Base-by-base conservation (phyloP, 1,284 basidiomycete species). In the Violaceomyces palustris region DNA sequence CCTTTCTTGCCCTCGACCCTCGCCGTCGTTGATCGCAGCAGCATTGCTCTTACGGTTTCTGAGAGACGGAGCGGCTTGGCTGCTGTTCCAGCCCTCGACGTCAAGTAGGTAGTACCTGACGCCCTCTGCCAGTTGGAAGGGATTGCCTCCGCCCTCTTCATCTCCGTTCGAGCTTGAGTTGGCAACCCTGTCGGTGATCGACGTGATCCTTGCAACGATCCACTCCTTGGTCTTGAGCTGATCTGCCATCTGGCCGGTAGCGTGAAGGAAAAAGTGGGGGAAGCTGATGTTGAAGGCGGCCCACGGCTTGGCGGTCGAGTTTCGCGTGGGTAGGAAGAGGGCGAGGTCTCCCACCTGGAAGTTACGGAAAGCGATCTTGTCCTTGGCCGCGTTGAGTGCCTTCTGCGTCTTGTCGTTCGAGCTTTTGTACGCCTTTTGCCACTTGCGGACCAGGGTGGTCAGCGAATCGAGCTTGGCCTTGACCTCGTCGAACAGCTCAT, bases 181-280 rank as follows among this genome's bases (percentile, higher is more conserved):
- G 3, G 73, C 74, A 4, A 92, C 80, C 21, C 85, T 82, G 69
- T 92, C 88, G 7, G 85, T 83, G 37, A 94, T 89, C 18, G 83
- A 85, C 0, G 85, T 85, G 63, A 96, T 93, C 51, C 90, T 80
- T 6, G 90, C 91, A 11, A 96, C 88, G 65, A 92, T 88, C 88
- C 89, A 94, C 75, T 94, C 91, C 34, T 61, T 69, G 7, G 59
- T 68, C 42, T 65, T 57, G 34, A 76, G 57, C 31, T 91, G 86
- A 64, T 92, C 88, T 9, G 84, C 85, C 29, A 97, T 79, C 17
- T 45, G 26, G 1, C 47, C 48, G 1, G 83, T 86, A 6, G 88
- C 86, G 68, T 89, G 83, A 33, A 98, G 81, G 77, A 98, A 98
- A 75, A 93, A 93, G 76, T 97, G 93, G 26, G 93, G 93, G 74